phyloP scores from a whole-genome alignment of 2,329 filamentous ascomycete species.

The Ilyonectria destructans region DNA sequence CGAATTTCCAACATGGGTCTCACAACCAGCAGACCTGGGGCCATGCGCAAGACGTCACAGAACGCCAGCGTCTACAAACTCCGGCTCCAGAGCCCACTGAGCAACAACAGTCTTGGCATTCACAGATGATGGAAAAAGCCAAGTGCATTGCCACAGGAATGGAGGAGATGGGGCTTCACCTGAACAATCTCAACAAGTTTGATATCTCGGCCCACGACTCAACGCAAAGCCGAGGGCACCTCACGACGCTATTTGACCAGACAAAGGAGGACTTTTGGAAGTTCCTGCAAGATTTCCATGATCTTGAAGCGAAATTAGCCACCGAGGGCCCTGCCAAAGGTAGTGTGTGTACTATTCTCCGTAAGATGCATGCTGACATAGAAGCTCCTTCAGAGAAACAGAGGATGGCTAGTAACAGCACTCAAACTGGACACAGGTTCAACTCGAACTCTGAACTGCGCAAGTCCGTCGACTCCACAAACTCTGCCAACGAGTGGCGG shows the following conservation, averaged over 20 bases:
- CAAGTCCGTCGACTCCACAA: too few relatives aligned
- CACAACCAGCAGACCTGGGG: not conserved
- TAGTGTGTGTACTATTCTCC: not conserved
- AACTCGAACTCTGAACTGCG: too few relatives aligned
- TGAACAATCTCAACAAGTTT: conserved; percentile 10
- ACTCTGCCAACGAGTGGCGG: too few relatives aligned
- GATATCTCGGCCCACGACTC: not conserved
- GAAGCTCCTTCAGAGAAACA: too few relatives aligned
- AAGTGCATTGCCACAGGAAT: conserved; percentile 8
- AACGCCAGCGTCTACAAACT: not conserved
- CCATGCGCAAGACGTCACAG: not conserved
- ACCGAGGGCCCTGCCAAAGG: not conserved
- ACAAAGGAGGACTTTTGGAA: conserved; percentile 11
- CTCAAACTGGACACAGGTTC: too few relatives aligned
- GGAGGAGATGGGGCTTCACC: conserved; percentile 21
- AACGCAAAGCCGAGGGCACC: conserved; percentile 5
- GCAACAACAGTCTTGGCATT: not conserved
- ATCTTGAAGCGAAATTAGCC: conserved; percentile 3
- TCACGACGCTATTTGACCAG: conserved; percentile 10
- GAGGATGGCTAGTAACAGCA: too few relatives aligned
- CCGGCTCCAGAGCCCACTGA: too few relatives aligned
- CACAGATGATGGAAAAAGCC: conserved; percentile 23
- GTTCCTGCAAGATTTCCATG: conserved; percentile 12
- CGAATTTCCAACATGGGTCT: not conserved
- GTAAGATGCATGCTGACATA: too few relatives aligned